Evolutionary conservation across 495 filamentous ascomycete genomes (phyloP).

Genomic region (Xylaria telfairii): DNA sequence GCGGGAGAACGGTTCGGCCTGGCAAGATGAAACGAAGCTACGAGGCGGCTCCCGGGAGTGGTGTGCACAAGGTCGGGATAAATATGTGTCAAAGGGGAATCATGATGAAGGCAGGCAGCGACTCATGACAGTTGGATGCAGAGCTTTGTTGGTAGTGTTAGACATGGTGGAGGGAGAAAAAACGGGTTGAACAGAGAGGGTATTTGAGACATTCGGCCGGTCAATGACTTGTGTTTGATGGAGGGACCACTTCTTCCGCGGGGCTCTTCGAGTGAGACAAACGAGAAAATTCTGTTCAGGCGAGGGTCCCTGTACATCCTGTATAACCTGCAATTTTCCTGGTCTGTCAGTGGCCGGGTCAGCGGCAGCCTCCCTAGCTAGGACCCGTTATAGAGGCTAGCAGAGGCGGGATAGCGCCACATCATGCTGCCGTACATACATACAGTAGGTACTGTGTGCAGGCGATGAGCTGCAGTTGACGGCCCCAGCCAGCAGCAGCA

Average conservation of each 20-base stretch:
- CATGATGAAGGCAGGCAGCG: conserved; percentile 34
- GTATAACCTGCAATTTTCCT: too few relatives aligned
- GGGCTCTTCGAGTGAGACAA: conserved; percentile 20
- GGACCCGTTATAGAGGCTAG: background rate
- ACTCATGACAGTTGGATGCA: conserved; percentile 26
- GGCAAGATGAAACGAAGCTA: conserved; percentile 19
- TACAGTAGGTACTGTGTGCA: too few relatives aligned
- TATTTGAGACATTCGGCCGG: too few relatives aligned
- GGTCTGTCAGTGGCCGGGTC: background rate
- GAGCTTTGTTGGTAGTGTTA: conserved; percentile 18
- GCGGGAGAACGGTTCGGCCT: conserved; percentile 10
- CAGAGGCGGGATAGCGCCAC: conserved; percentile 15
- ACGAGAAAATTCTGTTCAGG: conserved; percentile 15
- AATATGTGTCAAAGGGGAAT: conserved; percentile 35
- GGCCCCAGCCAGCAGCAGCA: too few relatives aligned
- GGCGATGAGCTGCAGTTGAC: background rate
- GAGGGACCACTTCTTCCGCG: conserved; percentile 20
- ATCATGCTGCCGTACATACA: too few relatives aligned
- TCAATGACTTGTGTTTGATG: conserved; percentile 14
- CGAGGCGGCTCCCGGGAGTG: conserved; percentile 4
- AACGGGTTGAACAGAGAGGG: conserved; percentile 14
- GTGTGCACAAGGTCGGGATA: conserved; percentile 9
- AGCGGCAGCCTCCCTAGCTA: background rate
- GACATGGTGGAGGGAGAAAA: background rate
- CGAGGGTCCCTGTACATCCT: conserved; percentile 1